Evolutionary conservation across 2,329 filamentous ascomycete genomes (phyloP), one percentile per base, ranked within the genome.

Genomic region (Verticillium longisporum): DNA sequence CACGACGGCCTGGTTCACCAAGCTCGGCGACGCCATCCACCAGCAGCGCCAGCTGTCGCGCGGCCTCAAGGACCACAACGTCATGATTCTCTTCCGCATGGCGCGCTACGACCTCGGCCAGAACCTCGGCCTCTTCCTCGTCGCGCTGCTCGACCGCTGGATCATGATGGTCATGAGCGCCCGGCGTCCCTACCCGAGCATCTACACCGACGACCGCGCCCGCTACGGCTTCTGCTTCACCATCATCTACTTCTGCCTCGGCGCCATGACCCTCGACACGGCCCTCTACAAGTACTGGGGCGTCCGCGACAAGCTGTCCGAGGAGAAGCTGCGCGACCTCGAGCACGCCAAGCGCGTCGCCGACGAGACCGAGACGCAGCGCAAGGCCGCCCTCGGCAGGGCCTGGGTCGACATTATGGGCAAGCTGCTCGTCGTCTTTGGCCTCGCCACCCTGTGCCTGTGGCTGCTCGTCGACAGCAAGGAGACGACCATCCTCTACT

Each of bases 111-210:
- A 75, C 55, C 68, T 75, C 26, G 71, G 69, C 5, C 72, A 74
- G 61, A 75, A 74, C 58, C 66, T 76, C 9, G 73, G 71, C 5
- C 68, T 75, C 1, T 75, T 76, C 61, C 65, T 76, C 18, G 68
- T 75, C n/a, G 73, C 73, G 0, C 67, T 76, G 21, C 71, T 76
- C 68, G 74, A 76, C 61, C 69, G 73, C 31, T 76, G 74, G 74
- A 71, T 75, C 34, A 69, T 69, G 56, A 70, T 76, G 50, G 66
- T 68, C 56, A 75, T 74, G 73, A 68, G 69, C 13, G 69, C 69
- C 7, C 66, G 68, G 14, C 64, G 67, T 13, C 67, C 65, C 1
- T 61, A 66, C 7, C 65, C 70, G 18, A 69, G 62, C 41, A 63
- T 75, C 6, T 75, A 75, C 59, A 67, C 65, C 31, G 65, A 71